Evolutionary conservation across 139 green algal species (phyloP), one percentile per base, ranked within the genome.

Genomic region (Chlamydomonas sp.): DNA sequence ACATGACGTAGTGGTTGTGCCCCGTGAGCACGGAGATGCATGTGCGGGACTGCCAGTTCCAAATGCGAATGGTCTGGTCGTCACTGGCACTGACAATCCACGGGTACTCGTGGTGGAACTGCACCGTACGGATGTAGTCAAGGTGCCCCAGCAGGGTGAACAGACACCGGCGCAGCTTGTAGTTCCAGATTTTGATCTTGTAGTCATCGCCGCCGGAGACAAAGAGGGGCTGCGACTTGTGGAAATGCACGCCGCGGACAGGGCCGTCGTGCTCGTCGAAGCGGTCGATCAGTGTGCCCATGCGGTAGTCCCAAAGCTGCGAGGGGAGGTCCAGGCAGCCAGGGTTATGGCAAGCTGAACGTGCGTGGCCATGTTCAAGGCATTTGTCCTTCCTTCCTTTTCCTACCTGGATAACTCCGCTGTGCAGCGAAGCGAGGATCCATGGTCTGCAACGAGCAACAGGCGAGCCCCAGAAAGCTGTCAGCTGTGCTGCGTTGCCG

Each of bases 1-100:
- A 99, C 98, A 99, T 99, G n/a, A 99, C 98, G 88, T 99, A 99
- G 92, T 99, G 98, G 89, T 99, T 99, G 95, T 99, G 98, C 8
- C 98, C 98, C 10, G 98, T 99, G 68, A 99, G 95, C 75, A 99
- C 98, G 9, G 95, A 95, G 86, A 99, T 97, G 93, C 97, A 99
- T 10, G 93, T 98, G 18, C 98, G 92, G 0, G 91, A 97, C 94
- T 99, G 97, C 98, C 98, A 99, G 93, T 99, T 99, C 98, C 98
- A 99, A 58, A 99, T 97, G 49, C 98, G 93, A 86, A 99, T 99
- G n/a, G 98, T 99, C 94, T 99, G 97, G 86, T 99, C 98, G 84
- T 99, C 98, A 1, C 88, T 96, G 16, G 97, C 98, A n/a, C 87
- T 96, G 64, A 99, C 97, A 68, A 99, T 98, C 98, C 98, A 99